Evolutionary conservation across 805 yeast genomes (phyloP), one percentile per base, ranked within the genome.

Genomic region (Spathaspora girioi): DNA sequence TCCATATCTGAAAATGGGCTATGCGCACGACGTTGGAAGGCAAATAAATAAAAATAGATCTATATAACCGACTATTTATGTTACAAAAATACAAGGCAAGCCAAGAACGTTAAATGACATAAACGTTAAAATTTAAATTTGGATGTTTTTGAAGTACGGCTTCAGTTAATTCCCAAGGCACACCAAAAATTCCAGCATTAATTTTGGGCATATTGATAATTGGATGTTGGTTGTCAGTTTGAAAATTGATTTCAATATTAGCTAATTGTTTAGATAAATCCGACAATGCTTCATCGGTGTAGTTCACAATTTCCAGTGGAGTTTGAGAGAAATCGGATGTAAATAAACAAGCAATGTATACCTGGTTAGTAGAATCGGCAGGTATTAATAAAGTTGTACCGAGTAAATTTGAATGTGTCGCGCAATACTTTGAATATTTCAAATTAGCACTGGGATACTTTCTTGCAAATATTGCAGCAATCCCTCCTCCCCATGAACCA

Each of bases 401-500:
- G 40, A 87, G 58, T 10, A 84, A 69, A 12, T 63, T 57, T 0
- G 57, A 38, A 26, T 56, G 54, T 8, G 59, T 45, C 5, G 51
- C 45, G 61, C 88, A 83, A 57, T 75, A 71, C 1, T 65, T 57
- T 14, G 62, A 56, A 59, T 89, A 87, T 3, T 59, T 55, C 44
- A 63, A 56, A 58, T 80, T 86, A 3, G 93, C 80, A 2, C 70
- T 60, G 1, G 89, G 91, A 63, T 76, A 89, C 45, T 70, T 65
- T 15, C 58, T 49, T 20, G 75, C 78, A 59, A 89, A 81, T 23
- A 68, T 78, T 3, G 72, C 73, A 0, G 96, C 96, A 2, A 89
- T 79, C 0, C 96, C 97, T 2, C 89, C 93, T 3, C 94, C 94
- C 96, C 96, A 89, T 1, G 74, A 60, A 0, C 96, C 96, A 23